Percentiles rank a stretch among this genome's conserved stretches.
Evolutionary conservation across 495 filamentous ascomycete species (phyloP).

Genomic region (Penicillium bovifimosum): DNA sequence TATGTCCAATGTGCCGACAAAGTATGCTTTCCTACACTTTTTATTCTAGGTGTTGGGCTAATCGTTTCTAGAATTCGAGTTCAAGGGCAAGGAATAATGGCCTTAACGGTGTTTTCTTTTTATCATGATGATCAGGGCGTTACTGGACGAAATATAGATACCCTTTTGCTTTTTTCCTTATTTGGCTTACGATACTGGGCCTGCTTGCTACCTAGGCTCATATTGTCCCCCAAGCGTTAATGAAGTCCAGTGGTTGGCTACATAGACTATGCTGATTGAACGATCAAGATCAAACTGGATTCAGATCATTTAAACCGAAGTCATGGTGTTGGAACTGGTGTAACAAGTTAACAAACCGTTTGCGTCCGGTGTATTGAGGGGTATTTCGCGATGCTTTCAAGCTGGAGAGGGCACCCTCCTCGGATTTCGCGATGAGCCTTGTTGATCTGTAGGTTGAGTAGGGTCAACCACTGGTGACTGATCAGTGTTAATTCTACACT

Average conservation of each 20-base stretch:
- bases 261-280: not conserved
- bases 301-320: too few relatives aligned
- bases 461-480: too few relatives aligned
- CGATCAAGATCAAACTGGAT: not conserved
- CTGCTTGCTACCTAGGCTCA: not conserved
- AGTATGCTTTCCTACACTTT: slow-evolving; percentile 49
- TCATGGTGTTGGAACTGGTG: too few relatives aligned
- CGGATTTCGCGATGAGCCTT: too few relatives aligned
- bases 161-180: not conserved
- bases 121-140: slow-evolving; percentile 5
- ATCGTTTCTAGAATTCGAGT: slow-evolving; percentile 60
- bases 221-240: not conserved
- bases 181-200: not conserved
- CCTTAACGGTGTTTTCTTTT: slow-evolving; percentile 6
- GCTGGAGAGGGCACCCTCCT: too few relatives aligned
- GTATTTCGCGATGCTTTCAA: too few relatives aligned
- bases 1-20: slow-evolving; percentile 97
- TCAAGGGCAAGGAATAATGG: slow-evolving; percentile 48
- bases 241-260: not conserved
- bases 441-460: too few relatives aligned
- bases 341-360: too few relatives aligned
- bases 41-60: slow-evolving; percentile 14
- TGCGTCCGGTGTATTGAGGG: too few relatives aligned
- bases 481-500: too few relatives aligned
- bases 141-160: slow-evolving; percentile 11